Base-by-base conservation (phyloP, 805 yeast genomes). In the Candida bentonensis region DNA sequence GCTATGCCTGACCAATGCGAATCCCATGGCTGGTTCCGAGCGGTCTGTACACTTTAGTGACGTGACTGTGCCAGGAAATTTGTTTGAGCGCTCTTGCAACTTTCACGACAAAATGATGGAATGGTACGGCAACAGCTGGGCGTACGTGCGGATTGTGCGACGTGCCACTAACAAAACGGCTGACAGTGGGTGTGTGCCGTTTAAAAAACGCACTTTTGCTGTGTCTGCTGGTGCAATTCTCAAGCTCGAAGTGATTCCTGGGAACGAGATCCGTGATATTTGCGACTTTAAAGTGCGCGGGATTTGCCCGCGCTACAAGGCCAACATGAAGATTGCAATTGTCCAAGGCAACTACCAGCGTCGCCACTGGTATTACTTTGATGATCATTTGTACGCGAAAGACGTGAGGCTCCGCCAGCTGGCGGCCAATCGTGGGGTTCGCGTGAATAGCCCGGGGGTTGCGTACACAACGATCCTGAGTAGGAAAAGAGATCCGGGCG, bases 231-330 rank as follows among this genome's bases (percentile, higher is more conserved):
- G 36, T 5, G 7, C 36, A 5, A n/a, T 47, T 39, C 45, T 48
- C 25, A 53, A 53, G 44, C 23, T 53, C 21, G 48, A 51, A 20
- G 39, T 41, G 17, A 23, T 47, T 17, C 52, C 50, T 11, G 17
- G 30, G 13, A 46, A 40, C 22, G 40, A 39, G 22, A 15, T 39
- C 13, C 27, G 47, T 17, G 61, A 68, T 22, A 67, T 75, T 33
- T 58, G 70, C 3, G 76, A 73, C 52, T 58, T 77, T 42, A 77
- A 77, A 56, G 74, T 74, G 47, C 64, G 70, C 21, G 69, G 76
- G 26, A 81, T 81, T 13, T 62, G 80, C 50, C 82, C 82, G 11
- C 58, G 82, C 26, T 77, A 77, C 57, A 77, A 77, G 53, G 65
- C 74, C 3, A 74, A 73, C 49, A 77, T 77, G 82, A 72, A 74